phyloP scores from a whole-genome alignment of 225 moss, liverwort and hornwort species.

The Takakia lepidozioides region DNA sequence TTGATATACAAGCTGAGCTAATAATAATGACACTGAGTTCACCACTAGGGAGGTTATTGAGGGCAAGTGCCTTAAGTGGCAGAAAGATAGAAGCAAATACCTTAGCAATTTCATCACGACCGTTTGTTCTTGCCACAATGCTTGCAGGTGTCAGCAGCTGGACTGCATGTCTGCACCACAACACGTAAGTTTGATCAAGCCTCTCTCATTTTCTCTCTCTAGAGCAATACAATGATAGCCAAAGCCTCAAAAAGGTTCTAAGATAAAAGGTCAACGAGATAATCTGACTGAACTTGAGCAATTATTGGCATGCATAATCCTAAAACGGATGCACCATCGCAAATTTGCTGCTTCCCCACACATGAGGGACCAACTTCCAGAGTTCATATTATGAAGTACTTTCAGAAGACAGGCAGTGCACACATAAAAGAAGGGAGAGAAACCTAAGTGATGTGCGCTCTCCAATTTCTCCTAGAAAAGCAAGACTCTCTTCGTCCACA shows the following conservation, averaged over 20 bases:
- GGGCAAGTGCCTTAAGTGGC: background rate
- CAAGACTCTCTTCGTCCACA: constrained; percentile 82
- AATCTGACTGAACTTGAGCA: too few species aligned
- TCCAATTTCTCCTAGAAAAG: constrained; percentile 83
- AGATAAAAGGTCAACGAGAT: too few species aligned
- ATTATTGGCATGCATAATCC: too few species aligned
- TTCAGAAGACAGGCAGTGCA: background rate
- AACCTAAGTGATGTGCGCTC: constrained; percentile 91
- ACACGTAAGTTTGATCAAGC: background rate
- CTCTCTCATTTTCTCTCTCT: too few species aligned
- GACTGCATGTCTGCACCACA: constrained; percentile 66
- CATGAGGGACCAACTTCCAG: too few species aligned
- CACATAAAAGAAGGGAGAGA: background rate
- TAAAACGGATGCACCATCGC: too few species aligned
- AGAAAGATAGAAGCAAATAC: constrained; percentile 24
- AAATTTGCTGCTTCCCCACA: background rate
- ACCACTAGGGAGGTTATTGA: too few species aligned
- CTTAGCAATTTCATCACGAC: constrained; percentile 76
- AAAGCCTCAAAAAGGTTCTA: too few species aligned
- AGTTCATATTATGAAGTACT: too few species aligned
- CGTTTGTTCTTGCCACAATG: constrained; percentile 87
- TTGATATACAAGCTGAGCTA: too few species aligned
- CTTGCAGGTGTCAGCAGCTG: constrained; percentile 85
- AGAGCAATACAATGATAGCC: too few species aligned
- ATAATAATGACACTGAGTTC: too few species aligned